Percentiles rank a stretch among this genome's conserved stretches.
Evolutionary conservation across 257 asterid genomes (phyloP).

Genomic region (Nicotiana paniculata): DNA sequence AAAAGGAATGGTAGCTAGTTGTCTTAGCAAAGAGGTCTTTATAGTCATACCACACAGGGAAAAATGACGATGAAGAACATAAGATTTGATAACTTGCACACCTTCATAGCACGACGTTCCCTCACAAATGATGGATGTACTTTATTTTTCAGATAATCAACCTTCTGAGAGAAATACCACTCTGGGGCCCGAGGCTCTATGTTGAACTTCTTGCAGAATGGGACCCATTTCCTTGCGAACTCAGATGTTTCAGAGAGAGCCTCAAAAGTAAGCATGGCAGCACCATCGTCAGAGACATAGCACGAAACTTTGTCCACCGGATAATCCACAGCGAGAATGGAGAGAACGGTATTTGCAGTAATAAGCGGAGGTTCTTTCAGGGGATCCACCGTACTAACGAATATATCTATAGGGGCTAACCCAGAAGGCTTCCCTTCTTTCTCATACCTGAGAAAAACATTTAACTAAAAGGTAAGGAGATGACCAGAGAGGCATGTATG

Average conservation of each 20-base stretch:
- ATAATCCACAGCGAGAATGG: conserved; percentile 91
- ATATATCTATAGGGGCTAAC: conserved; percentile 72
- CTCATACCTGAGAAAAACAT: conserved; percentile 60
- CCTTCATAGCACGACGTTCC: conserved; percentile 99
- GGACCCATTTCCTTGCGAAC: conserved; percentile 96
- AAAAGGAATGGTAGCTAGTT: not conserved
- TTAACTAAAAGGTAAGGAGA: conserved; percentile 2
- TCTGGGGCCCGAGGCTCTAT: conserved; percentile 97
- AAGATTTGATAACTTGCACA: conserved; percentile 14
- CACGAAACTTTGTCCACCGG: conserved; percentile 89
- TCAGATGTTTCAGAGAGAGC: conserved; percentile 97
- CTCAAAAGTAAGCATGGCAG: conserved; percentile 98
- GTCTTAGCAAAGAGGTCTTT: not conserved
- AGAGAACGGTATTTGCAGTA: conserved; percentile 93
- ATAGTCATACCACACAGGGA: not conserved
- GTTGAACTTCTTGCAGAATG: conserved; percentile 79
- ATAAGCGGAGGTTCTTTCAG: conserved; percentile 94
- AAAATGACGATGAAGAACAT: not conserved
- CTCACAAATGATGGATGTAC: conserved; percentile 84
- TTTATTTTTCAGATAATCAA: conserved; percentile 86
- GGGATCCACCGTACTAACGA: conserved; percentile 97
- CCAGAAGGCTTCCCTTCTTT: conserved; percentile 94
- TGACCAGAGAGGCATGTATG: conserved; percentile 5
- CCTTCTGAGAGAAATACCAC: conserved; percentile 80
- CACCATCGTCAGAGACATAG: conserved; percentile 97